A percentile compares a stretch with the other conserved stretches of the same genome.
Evolutionary conservation across 1,284 basidiomycete genomes (phyloP).

Genomic region (Kwoniella shivajii): DNA sequence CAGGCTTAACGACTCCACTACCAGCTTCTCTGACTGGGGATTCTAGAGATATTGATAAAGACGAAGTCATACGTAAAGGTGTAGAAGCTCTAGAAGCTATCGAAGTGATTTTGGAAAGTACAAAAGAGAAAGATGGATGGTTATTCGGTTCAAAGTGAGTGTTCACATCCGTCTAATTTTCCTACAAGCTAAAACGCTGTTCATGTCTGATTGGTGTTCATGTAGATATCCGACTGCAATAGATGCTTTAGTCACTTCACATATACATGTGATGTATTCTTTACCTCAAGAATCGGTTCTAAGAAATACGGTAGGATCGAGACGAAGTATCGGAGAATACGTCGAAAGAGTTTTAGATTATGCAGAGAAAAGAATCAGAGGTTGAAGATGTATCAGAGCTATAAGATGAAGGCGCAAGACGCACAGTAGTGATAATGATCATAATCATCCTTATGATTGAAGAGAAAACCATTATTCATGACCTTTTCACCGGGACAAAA

Average conservation of each 20-base stretch:
- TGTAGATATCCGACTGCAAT: constrained; percentile 44
- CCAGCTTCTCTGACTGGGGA: constrained; percentile 48
- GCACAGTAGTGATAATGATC: too few relatives aligned
- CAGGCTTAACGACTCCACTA: constrained; percentile 45
- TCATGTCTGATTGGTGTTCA: constrained; percentile 3
- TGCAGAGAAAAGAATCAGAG: constrained; percentile 5
- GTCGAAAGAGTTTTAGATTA: constrained; percentile 28
- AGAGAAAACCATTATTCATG: too few relatives aligned
- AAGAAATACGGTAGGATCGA: constrained; percentile 23
- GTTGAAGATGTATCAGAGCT: background rate
- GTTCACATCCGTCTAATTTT: background rate
- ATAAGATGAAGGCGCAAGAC: too few relatives aligned
- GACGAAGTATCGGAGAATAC: constrained; percentile 29
- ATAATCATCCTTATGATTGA: too few relatives aligned
- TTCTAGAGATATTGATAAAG: constrained; percentile 26
- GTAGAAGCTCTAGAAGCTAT: constrained; percentile 36
- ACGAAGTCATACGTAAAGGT: constrained; percentile 26
- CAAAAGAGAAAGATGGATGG: constrained; percentile 24
- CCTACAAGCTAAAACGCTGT: background rate
- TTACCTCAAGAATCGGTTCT: constrained; percentile 28
- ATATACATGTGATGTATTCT: constrained; percentile 42
- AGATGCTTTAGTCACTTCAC: constrained; percentile 50
- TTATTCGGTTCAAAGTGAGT: constrained; percentile 41
- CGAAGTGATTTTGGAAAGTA: constrained; percentile 11
- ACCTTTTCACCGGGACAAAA: too few relatives aligned